phyloP scores from a whole-genome alignment of 805 yeast species.

The Schwanniomyces polymorphus region DNA sequence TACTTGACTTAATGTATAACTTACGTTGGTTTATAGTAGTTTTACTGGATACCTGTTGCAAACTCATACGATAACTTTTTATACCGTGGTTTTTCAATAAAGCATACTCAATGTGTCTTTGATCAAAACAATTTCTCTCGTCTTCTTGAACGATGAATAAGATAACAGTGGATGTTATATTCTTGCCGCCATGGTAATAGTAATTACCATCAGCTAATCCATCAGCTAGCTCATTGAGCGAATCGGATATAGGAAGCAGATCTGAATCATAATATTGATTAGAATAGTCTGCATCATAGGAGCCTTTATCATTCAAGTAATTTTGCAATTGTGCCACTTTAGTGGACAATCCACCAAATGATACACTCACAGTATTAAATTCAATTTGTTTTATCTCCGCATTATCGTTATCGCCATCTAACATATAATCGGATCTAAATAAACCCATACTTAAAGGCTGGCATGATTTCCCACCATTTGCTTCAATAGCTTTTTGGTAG shows the following conservation, averaged over 20 bases:
- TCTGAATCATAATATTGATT: constrained; percentile 44
- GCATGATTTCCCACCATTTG: constrained; percentile 42
- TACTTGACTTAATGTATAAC: constrained; percentile 52
- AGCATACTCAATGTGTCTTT: constrained; percentile 75
- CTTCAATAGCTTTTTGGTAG: constrained; percentile 48
- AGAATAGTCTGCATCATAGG: constrained; percentile 47
- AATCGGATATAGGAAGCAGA: constrained; percentile 67
- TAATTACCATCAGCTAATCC: constrained; percentile 70
- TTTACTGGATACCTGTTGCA: constrained; percentile 53
- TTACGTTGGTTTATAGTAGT: constrained; percentile 47
- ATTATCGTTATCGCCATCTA: constrained; percentile 27
- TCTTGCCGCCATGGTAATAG: constrained; percentile 46
- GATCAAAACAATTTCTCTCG: constrained; percentile 91
- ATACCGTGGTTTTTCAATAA: constrained; percentile 58
- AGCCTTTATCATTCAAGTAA: constrained; percentile 59
- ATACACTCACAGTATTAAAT: constrained; percentile 92
- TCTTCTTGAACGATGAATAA: constrained; percentile 79
- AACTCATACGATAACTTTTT: constrained; percentile 63
- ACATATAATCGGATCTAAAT: constrained; percentile 88
- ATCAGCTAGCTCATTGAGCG: constrained; percentile 58
- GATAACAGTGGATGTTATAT: constrained; percentile 49
- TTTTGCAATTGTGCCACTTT: constrained; percentile 77
- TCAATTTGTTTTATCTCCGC: constrained; percentile 83
- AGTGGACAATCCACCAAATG: constrained; percentile 87
- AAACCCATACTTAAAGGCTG: constrained; percentile 79